Percentiles rank a stretch among this genome's conserved stretches.
These are phyloP conservation scores for Metroxylon sagu DNA, from an alignment of 176 grass and related monocot genomes.

Conservation along the genomic window DNA sequence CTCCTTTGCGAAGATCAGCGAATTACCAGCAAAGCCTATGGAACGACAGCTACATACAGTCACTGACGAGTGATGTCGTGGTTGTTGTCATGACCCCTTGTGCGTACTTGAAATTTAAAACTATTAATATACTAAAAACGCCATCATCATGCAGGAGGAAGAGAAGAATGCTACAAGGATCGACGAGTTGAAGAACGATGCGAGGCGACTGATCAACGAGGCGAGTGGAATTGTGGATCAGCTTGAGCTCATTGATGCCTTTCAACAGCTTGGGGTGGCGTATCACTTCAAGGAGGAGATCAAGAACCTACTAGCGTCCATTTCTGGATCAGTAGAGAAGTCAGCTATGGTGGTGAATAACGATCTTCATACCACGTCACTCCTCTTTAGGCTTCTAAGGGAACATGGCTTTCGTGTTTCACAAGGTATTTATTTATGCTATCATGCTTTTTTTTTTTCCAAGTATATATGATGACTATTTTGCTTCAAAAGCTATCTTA, in stretches of 20 bases:
- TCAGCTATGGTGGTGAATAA: background rate
- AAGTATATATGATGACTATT: too few species aligned
- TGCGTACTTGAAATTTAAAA: too few species aligned
- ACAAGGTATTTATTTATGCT: conserved; percentile 23
- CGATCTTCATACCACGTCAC: conserved; percentile 13
- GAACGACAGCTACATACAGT: too few species aligned
- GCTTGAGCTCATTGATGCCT: conserved; percentile 14
- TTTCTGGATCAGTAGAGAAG: conserved; percentile 8
- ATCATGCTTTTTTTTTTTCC: too few species aligned
- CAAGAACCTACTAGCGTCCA: background rate
- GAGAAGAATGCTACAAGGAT: too few species aligned
- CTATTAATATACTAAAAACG: too few species aligned
- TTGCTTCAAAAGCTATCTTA: too few species aligned
- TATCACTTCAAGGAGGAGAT: conserved; percentile 45
- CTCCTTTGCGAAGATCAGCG: too few species aligned
- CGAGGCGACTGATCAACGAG: conserved; percentile 11
- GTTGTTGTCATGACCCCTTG: too few species aligned
- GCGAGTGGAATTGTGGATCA: background rate
- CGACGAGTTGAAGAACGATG: conserved; percentile 6
- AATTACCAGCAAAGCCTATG: too few species aligned
- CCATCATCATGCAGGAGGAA: too few species aligned
- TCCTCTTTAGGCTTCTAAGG: conserved; percentile 40
- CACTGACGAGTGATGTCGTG: too few species aligned
- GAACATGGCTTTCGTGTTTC: conserved; percentile 17
- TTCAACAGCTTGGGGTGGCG: conserved; percentile 37